phyloP scores from a whole-genome alignment of 2,329 filamentous ascomycete species.

The Cryphonectria radicalis region DNA sequence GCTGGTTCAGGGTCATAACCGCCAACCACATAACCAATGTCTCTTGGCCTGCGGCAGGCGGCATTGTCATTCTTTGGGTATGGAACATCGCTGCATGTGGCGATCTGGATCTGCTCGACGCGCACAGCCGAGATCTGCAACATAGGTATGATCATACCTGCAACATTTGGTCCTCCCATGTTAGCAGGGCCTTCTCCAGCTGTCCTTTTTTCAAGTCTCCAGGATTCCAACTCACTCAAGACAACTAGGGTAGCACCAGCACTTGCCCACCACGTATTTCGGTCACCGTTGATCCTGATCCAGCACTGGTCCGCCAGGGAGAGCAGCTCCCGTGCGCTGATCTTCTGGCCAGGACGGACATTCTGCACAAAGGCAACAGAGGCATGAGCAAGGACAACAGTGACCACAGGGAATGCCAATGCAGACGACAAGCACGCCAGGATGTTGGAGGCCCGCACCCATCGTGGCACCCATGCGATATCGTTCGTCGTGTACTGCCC shows the following conservation, averaged over 20 bases:
- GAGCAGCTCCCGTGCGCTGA: conserved; percentile 14
- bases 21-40: conserved; percentile 12
- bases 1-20: conserved; percentile 20
- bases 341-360: conserved; percentile 4
- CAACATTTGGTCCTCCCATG: too few species aligned
- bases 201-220: background rate
- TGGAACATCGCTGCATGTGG: conserved; percentile 16
- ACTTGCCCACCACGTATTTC: conserved; percentile 15
- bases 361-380: conserved; percentile 20
- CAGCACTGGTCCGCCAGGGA: conserved; percentile 14
- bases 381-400: conserved; percentile 12
- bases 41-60: conserved; percentile 9
- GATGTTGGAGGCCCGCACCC: conserved; percentile 15
- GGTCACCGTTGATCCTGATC: conserved; percentile 11
- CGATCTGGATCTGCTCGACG: conserved; percentile 13
- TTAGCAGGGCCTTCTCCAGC: background rate
- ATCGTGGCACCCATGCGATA: conserved; percentile 14
- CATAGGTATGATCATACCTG: conserved; percentile 15
- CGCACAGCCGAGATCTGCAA: conserved; percentile 15
- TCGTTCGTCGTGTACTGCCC: conserved; percentile 13
- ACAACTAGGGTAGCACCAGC: conserved; percentile 15
- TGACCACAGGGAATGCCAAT: conserved; percentile 9
- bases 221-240: background rate
- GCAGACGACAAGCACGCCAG: conserved; percentile 14
- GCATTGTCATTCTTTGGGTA: background rate